Base-by-base conservation (phyloP, 2,329 filamentous ascomycete genomes). In the Tricladium varicosporioides region DNA sequence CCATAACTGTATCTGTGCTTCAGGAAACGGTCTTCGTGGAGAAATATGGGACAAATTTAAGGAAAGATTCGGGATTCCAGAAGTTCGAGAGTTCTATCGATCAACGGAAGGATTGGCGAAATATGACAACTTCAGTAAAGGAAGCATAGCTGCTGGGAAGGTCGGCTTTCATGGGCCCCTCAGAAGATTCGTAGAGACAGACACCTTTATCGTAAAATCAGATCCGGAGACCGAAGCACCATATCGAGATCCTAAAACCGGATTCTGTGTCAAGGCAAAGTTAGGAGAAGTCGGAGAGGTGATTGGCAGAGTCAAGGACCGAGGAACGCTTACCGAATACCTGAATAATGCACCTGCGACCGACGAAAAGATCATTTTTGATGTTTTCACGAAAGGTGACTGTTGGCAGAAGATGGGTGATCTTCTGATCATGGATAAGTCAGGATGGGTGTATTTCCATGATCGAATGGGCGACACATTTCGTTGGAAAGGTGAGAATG, bases 381-480 rank as follows among this genome's bases (percentile, higher is more conserved):
- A 78, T 58, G 76, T 78, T 0, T 78, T 78, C 56, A 57, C 68
- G 54, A 77, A 78, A 52, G 76, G 76, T 0, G 76, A 78, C 60
- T 16, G 74, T 14, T 78, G 73, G 58, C 75, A 78, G 56, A 71
- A 74, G 32, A 77, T 73, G 49, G 76, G 76, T 2, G 76, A 78
- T 63, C 54, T 78, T n/a, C 61, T 78, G 9, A 64, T 76, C 5
- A 71, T 71, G 36, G 74, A 78, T 46, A 48, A 61, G 1, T 67
- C 69, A 15, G 75, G 76, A 0, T 78, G 76, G 73, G 65, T 79
- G 2, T 70, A 69, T 15, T 79, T 79, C 60, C 71, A 76, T 48
- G 77, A 79, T 61, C 73, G 80, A 3, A 72, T 81, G 50, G 79
- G 79, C 10, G 79, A 82, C 60, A 81, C 79, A 0, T 82, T 78